phyloP scores from a whole-genome alignment of 352 stramenopile genomes.

The Blastocystis sp. region DNA sequence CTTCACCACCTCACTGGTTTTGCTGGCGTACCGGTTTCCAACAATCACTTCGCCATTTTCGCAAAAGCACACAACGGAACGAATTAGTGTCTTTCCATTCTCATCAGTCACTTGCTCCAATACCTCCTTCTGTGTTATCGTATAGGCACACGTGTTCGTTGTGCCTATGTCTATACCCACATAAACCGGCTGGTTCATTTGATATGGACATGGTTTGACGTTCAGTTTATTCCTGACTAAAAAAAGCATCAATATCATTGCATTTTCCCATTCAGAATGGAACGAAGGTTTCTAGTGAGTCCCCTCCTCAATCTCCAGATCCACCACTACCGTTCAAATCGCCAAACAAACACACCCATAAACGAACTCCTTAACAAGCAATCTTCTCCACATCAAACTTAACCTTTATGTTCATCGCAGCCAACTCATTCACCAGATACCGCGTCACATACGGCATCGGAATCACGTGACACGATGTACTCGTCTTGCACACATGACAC shows the following conservation, averaged over 20 bases:
- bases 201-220: too few relatives aligned
- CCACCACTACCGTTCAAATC: neutral
- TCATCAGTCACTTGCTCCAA: neutral
- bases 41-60: neutral
- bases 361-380: constrained; percentile 10
- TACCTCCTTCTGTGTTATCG: neutral
- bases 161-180: constrained; percentile 43
- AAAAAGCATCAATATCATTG: too few relatives aligned
- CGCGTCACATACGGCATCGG: constrained; percentile 96
- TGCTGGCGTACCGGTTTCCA: neutral
- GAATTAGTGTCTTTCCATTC: neutral
- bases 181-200: neutral
- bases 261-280: too few relatives aligned
- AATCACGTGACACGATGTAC: constrained; percentile 66
- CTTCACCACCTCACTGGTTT: neutral
- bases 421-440: constrained; percentile 95
- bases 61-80: neutral
- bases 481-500: constrained; percentile 61
- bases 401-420: constrained; percentile 98
- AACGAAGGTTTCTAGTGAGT: too few relatives aligned
- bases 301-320: too few relatives aligned
- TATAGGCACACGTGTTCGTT: neutral
- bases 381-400: constrained; percentile 68
- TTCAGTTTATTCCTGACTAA: too few relatives aligned
- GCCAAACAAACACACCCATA: neutral